Conservation (phyloP, 2,329 filamentous ascomycete genomes). For the Penicillium sp. region DNA sequence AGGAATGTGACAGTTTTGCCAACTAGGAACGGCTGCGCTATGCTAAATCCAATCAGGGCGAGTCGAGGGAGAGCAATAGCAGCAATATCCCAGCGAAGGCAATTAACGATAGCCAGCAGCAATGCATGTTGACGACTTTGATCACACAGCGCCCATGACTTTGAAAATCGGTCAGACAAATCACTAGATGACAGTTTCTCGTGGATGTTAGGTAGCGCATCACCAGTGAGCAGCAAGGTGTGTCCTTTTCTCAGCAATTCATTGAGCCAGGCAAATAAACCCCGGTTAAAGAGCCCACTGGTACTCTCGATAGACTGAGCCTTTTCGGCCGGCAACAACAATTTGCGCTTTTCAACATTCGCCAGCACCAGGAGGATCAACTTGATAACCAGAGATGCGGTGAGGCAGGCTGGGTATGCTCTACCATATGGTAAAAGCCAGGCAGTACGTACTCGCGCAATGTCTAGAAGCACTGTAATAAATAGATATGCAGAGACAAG, state of each 20-base stretch:
- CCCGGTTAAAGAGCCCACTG: conserved; percentile 45
- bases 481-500: conserved; percentile 43
- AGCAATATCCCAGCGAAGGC: no score
- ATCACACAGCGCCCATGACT: no score
- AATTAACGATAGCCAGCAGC: no score
- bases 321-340: conserved; percentile 32
- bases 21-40: no score
- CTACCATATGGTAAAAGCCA: conserved; percentile 32
- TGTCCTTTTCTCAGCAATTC: conserved; percentile 18
- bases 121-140: no score
- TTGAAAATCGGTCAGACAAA: no score
- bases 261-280: conserved; percentile 49
- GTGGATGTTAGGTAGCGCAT: conserved; percentile 10
- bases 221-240: conserved; percentile 4
- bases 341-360: conserved; percentile 37
- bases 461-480: conserved; percentile 44
- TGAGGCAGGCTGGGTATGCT: conserved; percentile 35
- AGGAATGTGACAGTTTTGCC: no score
- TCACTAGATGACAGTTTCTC: conserved; percentile 9
- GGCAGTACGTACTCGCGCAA: conserved; percentile 42
- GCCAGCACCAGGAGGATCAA: conserved; percentile 40
- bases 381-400: conserved; percentile 38
- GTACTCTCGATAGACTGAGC: conserved; percentile 47
- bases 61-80: no score
- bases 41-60: no score